Evolutionary conservation across 768 basidiomycete species (phyloP).

Genomic region (Hebeloma cylindrosporum): DNA sequence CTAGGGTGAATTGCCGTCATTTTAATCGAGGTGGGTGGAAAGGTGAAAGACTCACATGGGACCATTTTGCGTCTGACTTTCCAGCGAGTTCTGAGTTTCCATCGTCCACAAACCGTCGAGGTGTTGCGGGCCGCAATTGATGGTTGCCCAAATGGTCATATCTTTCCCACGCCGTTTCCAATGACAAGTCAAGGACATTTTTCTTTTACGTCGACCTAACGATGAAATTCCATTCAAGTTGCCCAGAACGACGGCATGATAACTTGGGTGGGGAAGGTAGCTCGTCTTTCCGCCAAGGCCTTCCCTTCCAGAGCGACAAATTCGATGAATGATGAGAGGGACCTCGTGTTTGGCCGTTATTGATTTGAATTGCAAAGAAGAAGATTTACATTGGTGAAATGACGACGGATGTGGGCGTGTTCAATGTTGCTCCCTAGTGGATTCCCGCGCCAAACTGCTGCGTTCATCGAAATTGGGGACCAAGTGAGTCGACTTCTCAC

Average conservation of each 20-base stretch:
- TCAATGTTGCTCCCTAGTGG: conserved; percentile 57
- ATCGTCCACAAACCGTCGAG: conserved; percentile 47
- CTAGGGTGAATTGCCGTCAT: too few relatives aligned
- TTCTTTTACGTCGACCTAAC: neutral
- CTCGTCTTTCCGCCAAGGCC: conserved; percentile 59
- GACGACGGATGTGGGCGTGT: conserved; percentile 64
- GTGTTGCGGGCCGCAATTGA: conserved; percentile 49
- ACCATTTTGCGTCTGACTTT: too few relatives aligned
- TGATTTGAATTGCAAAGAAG: conserved; percentile 22
- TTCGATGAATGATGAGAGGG: conserved; percentile 70
- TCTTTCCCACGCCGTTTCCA: too few relatives aligned
- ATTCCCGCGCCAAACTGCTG: conserved; percentile 63
- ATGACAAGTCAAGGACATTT: conserved; percentile 24
- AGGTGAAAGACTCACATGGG: too few relatives aligned
- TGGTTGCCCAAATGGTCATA: too few relatives aligned
- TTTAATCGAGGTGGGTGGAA: too few relatives aligned
- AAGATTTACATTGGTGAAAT: conserved; percentile 63
- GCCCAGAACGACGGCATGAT: conserved; percentile 56
- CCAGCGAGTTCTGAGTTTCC: too few relatives aligned
- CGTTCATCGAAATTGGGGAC: conserved; percentile 53
- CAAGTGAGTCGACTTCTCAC: conserved; percentile 32
- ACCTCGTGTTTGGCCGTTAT: conserved; percentile 56
- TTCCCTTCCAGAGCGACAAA: conserved; percentile 65
- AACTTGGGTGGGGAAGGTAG: conserved; percentile 48
- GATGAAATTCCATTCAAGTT: neutral